A percentile compares a stretch with the other conserved stretches of the same genome.
Evolutionary conservation across 345 rosid species (phyloP).

Genomic region (Camelina sativa): DNA sequence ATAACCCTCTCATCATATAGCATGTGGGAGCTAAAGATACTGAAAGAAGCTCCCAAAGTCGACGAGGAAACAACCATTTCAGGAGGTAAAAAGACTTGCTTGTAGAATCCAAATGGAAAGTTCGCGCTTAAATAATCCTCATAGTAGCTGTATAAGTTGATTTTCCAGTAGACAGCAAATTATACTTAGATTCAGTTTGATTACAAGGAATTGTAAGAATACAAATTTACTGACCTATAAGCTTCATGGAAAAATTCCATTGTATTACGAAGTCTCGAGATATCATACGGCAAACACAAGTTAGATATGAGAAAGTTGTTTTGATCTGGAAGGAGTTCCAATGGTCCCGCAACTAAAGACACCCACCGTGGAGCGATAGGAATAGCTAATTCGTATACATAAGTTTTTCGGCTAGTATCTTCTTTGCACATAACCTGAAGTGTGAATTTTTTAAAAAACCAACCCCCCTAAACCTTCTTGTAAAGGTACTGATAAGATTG

Average conservation of each 20-base stretch:
- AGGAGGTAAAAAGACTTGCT: constrained; percentile 88
- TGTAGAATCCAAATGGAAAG: constrained; percentile 93
- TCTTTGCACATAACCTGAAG: constrained; percentile 85
- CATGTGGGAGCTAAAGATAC: constrained; percentile 78
- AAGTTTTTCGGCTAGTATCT: constrained; percentile 85
- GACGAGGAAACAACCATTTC: constrained; percentile 80
- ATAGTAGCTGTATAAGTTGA: constrained; percentile 67
- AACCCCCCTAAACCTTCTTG: constrained; percentile 13
- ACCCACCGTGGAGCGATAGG: constrained; percentile 85
- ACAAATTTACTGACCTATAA: constrained; percentile 64
- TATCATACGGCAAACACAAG: constrained; percentile 70
- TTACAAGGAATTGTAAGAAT: constrained; percentile 9
- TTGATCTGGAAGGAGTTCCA: constrained; percentile 80
- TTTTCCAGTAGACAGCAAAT: constrained; percentile 30
- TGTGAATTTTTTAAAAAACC: constrained; percentile 1
- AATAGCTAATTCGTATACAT: constrained; percentile 79
- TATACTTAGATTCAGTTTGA: constrained; percentile 20
- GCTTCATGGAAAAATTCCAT: constrained; percentile 86
- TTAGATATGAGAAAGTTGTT: constrained; percentile 70
- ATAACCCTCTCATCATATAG: constrained; percentile 88
- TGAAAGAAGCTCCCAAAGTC: constrained; percentile 81
- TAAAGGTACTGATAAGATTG: constrained; percentile 16
- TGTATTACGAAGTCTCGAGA: constrained; percentile 70
- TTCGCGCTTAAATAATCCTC: constrained; percentile 87
- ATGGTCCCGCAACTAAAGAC: constrained; percentile 88